Evolutionary conservation across 306 rosid genomes (phyloP), one percentile per base, ranked within the genome.

Genomic region (Lagenaria siceraria): DNA sequence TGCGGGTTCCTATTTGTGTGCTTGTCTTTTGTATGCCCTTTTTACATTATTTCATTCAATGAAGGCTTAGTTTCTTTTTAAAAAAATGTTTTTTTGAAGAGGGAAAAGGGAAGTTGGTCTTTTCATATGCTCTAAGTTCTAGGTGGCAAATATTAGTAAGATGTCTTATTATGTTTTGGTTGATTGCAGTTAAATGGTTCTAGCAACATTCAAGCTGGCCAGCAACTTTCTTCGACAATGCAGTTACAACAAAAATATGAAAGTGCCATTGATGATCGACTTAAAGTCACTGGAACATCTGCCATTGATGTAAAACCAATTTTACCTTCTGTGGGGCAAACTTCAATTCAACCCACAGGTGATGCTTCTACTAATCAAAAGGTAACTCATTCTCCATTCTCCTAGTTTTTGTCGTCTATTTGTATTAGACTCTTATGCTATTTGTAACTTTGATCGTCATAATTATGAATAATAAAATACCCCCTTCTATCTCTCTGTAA

Each of bases 211-310:
- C 99, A 86, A 48, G 51, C 92, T 27, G 97, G 87, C 78, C 97
- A 86, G 78, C 92, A 82, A 63, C 87, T 81, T 74, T 81, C 89
- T 74, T 70, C 87, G 29, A 66, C 90, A 3, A 85, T 87, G 53
- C 97, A 84, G 82, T 86, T 92, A 85, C 98, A 89, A 78, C 98
- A 82, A 80, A 92, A 96, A 76, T 92, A 81, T 78, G 99, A 96
- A 76, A 83, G 64, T 82, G 76, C 86, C 60, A 51, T 86, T 72
- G 96, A 90, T 79, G 98, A 96, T 74, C 93, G 87, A 77, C 89
- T 78, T 66, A 96, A 83, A 84, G 51, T 84, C 49, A 79, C 88
- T 72, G 81, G 60, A 72, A 72, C 86, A 83, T 69, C 88, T 80
- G 83, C 89, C 31, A 84, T 76, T 70, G 98, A 91, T 65, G 77